These are phyloP conservation scores for Heterobasidion parviporum DNA, from an alignment of 1,284 basidiomycete species.

Conservation along the genomic window DNA sequence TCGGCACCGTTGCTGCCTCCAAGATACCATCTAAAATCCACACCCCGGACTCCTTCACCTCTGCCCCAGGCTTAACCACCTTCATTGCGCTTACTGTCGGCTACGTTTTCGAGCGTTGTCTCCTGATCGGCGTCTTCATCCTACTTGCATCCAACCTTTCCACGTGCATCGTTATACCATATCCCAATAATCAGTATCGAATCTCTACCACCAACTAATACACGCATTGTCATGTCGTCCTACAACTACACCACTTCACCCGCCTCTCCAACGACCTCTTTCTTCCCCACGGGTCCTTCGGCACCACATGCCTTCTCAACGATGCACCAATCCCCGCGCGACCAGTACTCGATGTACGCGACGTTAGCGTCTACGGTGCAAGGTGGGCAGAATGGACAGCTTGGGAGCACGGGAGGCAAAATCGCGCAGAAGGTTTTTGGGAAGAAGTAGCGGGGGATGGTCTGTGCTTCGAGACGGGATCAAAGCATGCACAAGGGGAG, in stretches of 20 bases:
- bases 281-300: slow-evolving; percentile 28
- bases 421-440: slow-evolving; percentile 23
- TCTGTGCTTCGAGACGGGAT: too few relatives aligned
- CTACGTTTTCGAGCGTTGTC: background rate
- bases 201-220: background rate
- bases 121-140: background rate
- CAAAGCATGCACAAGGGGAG: too few relatives aligned
- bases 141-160: background rate
- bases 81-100: too few relatives aligned
- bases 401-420: slow-evolving; percentile 18
- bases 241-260: slow-evolving; percentile 22
- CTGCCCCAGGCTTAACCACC: too few relatives aligned
- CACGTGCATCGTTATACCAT: background rate
- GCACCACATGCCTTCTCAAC: slow-evolving; percentile 49
- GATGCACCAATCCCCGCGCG: slow-evolving; percentile 61
- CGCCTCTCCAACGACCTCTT: slow-evolving; percentile 20
- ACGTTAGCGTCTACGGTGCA: slow-evolving; percentile 30
- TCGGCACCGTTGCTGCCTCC: too few relatives aligned
- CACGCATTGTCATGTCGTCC: slow-evolving; percentile 14
- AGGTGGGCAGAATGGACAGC: slow-evolving; percentile 13
- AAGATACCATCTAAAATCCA: too few relatives aligned
- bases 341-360: slow-evolving; percentile 57
- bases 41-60: too few relatives aligned
- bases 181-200: background rate
- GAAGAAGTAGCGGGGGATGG: slow-evolving; percentile 6